A percentile compares a stretch with the other conserved stretches of the same genome.
phyloP scores from a whole-genome alignment of 2,329 filamentous ascomycete genomes.

The Cladobotryum mycophilum region DNA sequence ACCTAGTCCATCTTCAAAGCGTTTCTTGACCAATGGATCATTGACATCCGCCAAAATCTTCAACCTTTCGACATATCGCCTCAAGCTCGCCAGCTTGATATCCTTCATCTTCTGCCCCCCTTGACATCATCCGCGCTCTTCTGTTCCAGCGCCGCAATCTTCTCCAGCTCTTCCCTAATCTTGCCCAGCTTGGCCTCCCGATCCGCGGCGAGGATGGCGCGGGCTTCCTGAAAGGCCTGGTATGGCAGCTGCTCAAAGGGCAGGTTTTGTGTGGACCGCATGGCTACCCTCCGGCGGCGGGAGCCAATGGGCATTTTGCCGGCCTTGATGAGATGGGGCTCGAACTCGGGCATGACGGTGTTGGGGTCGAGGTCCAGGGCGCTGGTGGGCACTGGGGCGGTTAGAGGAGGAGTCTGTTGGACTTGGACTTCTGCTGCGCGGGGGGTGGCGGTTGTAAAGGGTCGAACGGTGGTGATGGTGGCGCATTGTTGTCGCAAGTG shows the following conservation, averaged over 20 bases:
- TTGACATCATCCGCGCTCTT: conserved; percentile 49
- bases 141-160: conserved; percentile 62
- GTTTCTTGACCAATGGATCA: conserved; percentile 87
- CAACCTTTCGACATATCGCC: conserved; percentile 64
- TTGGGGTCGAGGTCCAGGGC: conserved; percentile 55
- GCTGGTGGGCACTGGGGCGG: conserved; percentile 20
- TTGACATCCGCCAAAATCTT: conserved; percentile 93
- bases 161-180: conserved; percentile 60
- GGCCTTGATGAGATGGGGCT: conserved; percentile 62
- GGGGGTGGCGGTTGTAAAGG: conserved; percentile 29
- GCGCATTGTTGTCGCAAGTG: conserved; percentile 40
- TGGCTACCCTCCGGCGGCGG: conserved; percentile 70
- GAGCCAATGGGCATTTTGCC: conserved; percentile 74
- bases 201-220: conserved; percentile 74
- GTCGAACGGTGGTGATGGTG: conserved; percentile 30
- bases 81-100: conserved; percentile 61
- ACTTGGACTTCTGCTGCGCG: conserved; percentile 25
- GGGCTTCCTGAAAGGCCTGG: conserved; percentile 95
- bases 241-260: conserved; percentile 94
- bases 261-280: conserved; percentile 58
- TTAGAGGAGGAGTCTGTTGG: conserved; percentile 10
- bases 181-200: conserved; percentile 71
- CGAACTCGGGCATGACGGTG: conserved; percentile 51
- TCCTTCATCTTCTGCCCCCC: conserved; percentile 62
- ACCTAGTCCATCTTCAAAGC: conserved; percentile 89